A percentile compares a stretch with the other conserved stretches of the same genome.
These are phyloP conservation scores for Globisporangium spiculum DNA, from an alignment of 352 stramenopile genomes.

Conservation along the genomic window DNA sequence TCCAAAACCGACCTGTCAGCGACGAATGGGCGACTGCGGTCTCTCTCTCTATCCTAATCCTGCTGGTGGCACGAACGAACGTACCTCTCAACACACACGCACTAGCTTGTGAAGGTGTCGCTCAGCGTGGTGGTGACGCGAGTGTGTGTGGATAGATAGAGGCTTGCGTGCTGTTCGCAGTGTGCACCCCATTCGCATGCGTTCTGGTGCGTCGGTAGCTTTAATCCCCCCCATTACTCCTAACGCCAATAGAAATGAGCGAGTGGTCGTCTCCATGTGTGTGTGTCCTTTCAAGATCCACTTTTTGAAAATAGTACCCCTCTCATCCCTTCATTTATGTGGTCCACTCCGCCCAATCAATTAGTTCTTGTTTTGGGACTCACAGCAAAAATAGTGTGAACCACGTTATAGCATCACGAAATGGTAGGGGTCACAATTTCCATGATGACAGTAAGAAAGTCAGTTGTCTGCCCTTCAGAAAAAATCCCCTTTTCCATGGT, in stretches of 20 bases:
- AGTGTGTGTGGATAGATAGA: not conserved
- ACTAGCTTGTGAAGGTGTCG: not conserved
- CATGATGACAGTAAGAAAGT: too few species aligned
- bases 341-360: not conserved
- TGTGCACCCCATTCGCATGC: not conserved
- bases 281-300: slow-evolving; percentile 9
- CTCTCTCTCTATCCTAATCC: not conserved
- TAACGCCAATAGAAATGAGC: not conserved
- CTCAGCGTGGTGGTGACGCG: not conserved
- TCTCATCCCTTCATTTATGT: not conserved
- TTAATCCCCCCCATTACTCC: not conserved
- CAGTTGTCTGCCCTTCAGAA: too few species aligned
- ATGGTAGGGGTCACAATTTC: too few species aligned
- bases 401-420: not conserved
- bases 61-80: not conserved
- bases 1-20: not conserved
- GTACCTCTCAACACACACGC: not conserved
- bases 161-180: not conserved
- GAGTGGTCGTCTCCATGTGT: not conserved
- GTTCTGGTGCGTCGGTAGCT: not conserved
- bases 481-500: too few species aligned
- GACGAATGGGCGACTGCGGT: not conserved
- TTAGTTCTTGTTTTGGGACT: too few species aligned
- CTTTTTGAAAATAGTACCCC: not conserved
- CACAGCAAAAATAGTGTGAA: not conserved